Evolutionary conservation across 352 stramenopile species (phyloP), one percentile per base, ranked within the genome.

Genomic region (Globisporangium nunn): DNA sequence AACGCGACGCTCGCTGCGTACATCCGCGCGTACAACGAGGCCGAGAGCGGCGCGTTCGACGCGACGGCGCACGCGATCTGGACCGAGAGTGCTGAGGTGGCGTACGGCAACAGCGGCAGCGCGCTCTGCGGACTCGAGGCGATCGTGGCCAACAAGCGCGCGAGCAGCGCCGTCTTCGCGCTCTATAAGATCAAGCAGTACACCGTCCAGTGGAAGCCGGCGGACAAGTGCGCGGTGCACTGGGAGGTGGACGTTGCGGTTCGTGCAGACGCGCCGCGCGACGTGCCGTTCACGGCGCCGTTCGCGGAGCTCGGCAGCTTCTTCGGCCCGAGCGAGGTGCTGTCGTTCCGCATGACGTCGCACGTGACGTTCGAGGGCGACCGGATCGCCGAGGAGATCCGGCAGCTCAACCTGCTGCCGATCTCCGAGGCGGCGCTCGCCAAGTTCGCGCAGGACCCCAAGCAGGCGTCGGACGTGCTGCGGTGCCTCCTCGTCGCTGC

Each of bases 181-280:
- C 76, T 75, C 61, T 92, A 87, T 62, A 82, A 91, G 68, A 86
- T 93, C 64, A 88, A 87, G 70, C 77, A 91, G 63, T 90, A 87
- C 70, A 69, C 62, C 30, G 75, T 91, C 30, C 75, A 91, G 66
- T 92, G 84, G 84, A 88, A 90, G 65, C 45, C 71, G 4, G 73
- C 70, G 51, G 75, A 91, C 60, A 91, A 90, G 61, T 91, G 81
- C 51, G 59, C 85, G 6, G 76, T 93, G 50, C 74, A 81, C 60
- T 92, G 76, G 75, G 76, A 91, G 35, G 64, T 93, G 14, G 76
- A 92, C 50, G 81, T 70, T 3, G 59, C 53, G 23, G 50, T 93
- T 28, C 77, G 76, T 41, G 62, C 78, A 6, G 66, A 77, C 18
- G 80, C 78, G 6, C 69, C 67, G 7, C 75, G 72, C 45, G 72